Evolutionary conservation across 2,329 filamentous ascomycete genomes (phyloP), one percentile per base, ranked within the genome.

Genomic region (Didymella exigua): DNA sequence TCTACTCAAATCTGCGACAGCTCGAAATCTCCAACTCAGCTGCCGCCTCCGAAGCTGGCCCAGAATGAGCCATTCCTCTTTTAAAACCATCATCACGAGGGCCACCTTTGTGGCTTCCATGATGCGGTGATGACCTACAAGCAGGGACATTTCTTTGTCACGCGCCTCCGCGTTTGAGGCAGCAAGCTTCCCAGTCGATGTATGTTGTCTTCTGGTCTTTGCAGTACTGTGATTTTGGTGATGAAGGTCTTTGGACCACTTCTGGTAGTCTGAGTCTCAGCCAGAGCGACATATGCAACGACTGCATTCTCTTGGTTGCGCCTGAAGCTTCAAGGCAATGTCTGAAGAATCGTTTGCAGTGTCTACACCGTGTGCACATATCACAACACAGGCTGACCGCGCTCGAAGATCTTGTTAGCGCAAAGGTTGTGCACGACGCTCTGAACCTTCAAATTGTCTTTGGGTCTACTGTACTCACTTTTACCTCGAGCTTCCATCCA

Each of bases 11-110:
- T 88, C 84, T 86, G 86, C 84, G 83, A 81, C 84, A 84, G 83
- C 80, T 82, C 75, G 81, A 81, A 70, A 56, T 63, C 66, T 72
- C 68, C 72, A 67, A 86, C 82, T 84, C 82, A 81, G 81, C 84
- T 88, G 85, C 81, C 82, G 84, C 88, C 81, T 89, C 85, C 84
- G 85, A 74, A 67, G 84, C 83, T 76, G 84, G 88, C 89, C 88
- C 78, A 90, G 88, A 91, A 77, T 70, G 80, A 82, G 70, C 70
- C 70, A 77, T 75, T 76, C 83, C 87, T 84, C 84, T 85, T 88
- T 80, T 88, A 91, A 91, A 91, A 91, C 88, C 88, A 88, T 90
- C 83, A 84, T 86, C 84, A 86, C 85, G 88, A 91, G 85, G 84
- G 84, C 79, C 81, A 77, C 78, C 74, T 75, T 76, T 71, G 79